Evolutionary conservation across 2,329 filamentous ascomycete genomes (phyloP).

Genomic region (Elsinoe necatrix): DNA sequence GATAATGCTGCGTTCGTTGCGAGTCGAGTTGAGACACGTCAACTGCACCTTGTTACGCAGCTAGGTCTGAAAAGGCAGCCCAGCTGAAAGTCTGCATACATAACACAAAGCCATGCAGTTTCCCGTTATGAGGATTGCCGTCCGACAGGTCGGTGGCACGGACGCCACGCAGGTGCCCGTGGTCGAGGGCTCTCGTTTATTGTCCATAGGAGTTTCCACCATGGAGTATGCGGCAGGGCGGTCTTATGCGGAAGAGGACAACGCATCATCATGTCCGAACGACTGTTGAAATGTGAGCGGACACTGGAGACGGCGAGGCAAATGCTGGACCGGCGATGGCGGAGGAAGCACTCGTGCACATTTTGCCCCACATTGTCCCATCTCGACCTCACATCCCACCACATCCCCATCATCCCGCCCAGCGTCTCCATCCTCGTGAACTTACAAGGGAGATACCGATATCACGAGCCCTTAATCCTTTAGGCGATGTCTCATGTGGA

Average conservation of each 20-base stretch:
- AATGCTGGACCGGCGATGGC: no score
- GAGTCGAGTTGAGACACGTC: not conserved
- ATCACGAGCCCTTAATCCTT: no score
- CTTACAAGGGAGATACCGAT: no score
- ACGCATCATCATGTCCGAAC: not conserved
- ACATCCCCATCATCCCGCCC: no score
- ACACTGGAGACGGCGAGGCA: not conserved
- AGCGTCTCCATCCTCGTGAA: no score
- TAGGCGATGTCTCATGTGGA: no score
- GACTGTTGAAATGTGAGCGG: not conserved
- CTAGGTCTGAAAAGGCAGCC: not conserved
- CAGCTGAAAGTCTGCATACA: not conserved
- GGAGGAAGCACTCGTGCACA: no score
- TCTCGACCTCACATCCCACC: not conserved
- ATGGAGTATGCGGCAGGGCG: not conserved
- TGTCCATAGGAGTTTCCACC: not conserved
- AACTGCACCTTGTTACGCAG: not conserved
- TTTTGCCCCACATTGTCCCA: not conserved
- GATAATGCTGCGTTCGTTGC: not conserved
- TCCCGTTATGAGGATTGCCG: not conserved
- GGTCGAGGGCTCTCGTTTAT: not conserved
- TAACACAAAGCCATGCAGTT: not conserved
- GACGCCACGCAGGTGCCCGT: slow-evolving; percentile 1
- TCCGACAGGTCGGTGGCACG: slow-evolving; percentile 1
- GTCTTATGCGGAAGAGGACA: not conserved